These are phyloP conservation scores for Cynanchum wilfordii DNA, from an alignment of 257 asterid genomes.

Conservation along the genomic window DNA sequence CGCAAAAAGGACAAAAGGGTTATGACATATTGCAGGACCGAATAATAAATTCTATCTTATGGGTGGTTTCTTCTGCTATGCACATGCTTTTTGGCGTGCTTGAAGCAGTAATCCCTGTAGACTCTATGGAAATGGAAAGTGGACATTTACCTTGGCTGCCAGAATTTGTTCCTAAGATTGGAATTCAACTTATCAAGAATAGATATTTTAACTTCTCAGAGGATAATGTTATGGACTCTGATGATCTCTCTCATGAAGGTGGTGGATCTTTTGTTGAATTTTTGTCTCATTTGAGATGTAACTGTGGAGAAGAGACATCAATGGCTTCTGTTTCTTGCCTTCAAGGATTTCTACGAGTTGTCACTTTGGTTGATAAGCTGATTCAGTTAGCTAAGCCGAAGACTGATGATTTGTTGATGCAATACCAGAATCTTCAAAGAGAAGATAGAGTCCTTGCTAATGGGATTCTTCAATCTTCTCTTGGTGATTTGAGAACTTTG, in stretches of 20 bases:
- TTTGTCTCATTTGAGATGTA: conserved; percentile 50
- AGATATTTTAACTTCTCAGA: conserved; percentile 46
- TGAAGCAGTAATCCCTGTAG: conserved; percentile 58
- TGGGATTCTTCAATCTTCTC: conserved; percentile 58
- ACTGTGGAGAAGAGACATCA: conserved; percentile 42
- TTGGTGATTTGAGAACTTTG: conserved; percentile 38
- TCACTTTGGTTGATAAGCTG: conserved; percentile 56
- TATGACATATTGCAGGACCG: conserved; percentile 32
- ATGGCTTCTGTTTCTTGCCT: conserved; percentile 74
- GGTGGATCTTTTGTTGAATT: conserved; percentile 44
- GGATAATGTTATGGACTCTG: conserved; percentile 16
- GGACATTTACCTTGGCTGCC: conserved; percentile 75
- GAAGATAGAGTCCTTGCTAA: conserved; percentile 61
- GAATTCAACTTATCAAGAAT: conserved; percentile 51
- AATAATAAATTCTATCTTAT: conserved; percentile 42
- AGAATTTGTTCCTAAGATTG: conserved; percentile 76
- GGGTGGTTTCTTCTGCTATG: conserved; percentile 73
- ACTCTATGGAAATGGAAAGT: conserved; percentile 26
- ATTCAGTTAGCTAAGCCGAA: conserved; percentile 53
- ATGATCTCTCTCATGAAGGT: conserved; percentile 16
- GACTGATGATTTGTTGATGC: conserved; percentile 30
- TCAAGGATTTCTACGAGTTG: conserved; percentile 65
- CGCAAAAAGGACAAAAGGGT: conserved; percentile 28
- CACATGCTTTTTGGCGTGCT: conserved; percentile 65
- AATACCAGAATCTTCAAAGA: conserved; percentile 22